Evolutionary conservation across 129 eudicot species (phyloP), one percentile per base, ranked within the genome.

Genomic region (Escallonia herrerae): DNA sequence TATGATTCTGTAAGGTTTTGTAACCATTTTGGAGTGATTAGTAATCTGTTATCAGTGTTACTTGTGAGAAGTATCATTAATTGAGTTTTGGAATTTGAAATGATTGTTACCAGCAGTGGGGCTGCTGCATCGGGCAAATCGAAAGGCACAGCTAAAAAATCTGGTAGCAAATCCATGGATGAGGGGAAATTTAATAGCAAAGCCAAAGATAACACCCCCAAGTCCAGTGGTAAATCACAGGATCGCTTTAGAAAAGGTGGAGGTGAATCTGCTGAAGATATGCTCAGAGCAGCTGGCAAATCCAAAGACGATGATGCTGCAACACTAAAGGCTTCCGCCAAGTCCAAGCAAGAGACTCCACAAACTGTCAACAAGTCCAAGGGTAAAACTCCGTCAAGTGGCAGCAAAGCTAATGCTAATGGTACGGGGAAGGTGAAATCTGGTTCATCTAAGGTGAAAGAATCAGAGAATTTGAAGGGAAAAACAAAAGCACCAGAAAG

Each of bases 341-440:
- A 79, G 65, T 64, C 83, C 22, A 86, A 82, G 71, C 74, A 77
- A 44, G 86, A 76, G 11, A 69, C 80, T 12, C 68, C 67, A 3
- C 73, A 77, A 40, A 37, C 75, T 3, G 65, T 43, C 56, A 56
- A 33, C 76, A 90, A 83, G 79, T 64, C 87, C 58, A 90, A 84
- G 70, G 88, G 84, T 13, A 90, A 82, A 70, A 58, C 82, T 40
- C 76, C 79, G 42, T 70, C 65, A 74, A 74, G 75, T 48, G 82
- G 80, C 60, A 64, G 72, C 72, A 66, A 81, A 41, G 58, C 69
- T 40, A 75, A 58, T 41, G 11, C 72, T 8, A 79, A 68, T 47
- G 83, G 81, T 37, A 52, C 67, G 33, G 71, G 67, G 45, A 81
- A 74, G 75, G 75, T 15, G 3, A 90, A 87, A 70, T 67, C 86